These are phyloP conservation scores for Ophiostoma pallidulum DNA, from an alignment of 2,329 filamentous ascomycete genomes.

Conservation along the genomic window DNA sequence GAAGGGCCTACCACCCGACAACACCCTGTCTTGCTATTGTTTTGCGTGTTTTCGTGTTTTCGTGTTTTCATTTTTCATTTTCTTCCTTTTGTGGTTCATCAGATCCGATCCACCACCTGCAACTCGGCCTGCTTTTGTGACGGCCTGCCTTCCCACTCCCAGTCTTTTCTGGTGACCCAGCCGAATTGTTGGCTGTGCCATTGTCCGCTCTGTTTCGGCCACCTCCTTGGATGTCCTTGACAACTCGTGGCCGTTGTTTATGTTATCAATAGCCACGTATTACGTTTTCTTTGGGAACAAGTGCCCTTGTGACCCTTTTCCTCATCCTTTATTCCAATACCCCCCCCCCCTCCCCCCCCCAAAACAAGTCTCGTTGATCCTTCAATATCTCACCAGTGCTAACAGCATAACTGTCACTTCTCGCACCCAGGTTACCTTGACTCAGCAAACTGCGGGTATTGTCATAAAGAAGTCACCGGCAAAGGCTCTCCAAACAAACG, in stretches of 20 bases:
- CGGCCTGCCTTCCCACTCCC: neutral
- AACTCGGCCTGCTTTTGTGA: neutral
- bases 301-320: conserved; percentile 4
- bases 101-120: conserved; percentile 7
- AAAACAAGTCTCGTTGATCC: too few relatives aligned
- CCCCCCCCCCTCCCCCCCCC: too few relatives aligned
- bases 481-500: conserved; percentile 10
- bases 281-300: neutral
- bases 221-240: too few relatives aligned
- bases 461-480: conserved; percentile 5
- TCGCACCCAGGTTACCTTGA: conserved; percentile 12
- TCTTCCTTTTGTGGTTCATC: neutral
- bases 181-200: too few relatives aligned
- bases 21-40: too few relatives aligned
- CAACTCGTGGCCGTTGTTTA: neutral
- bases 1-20: too few relatives aligned
- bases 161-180: too few relatives aligned
- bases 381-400: neutral
- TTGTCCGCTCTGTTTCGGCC: neutral
- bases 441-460: conserved; percentile 13
- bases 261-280: neutral
- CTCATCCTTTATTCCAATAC: neutral
- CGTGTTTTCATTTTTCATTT: conserved; percentile 1
- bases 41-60: neutral
- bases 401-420: neutral